Evolutionary conservation across 1,284 basidiomycete species (phyloP).

Genomic region (Kalmanozyma brasiliensis): DNA sequence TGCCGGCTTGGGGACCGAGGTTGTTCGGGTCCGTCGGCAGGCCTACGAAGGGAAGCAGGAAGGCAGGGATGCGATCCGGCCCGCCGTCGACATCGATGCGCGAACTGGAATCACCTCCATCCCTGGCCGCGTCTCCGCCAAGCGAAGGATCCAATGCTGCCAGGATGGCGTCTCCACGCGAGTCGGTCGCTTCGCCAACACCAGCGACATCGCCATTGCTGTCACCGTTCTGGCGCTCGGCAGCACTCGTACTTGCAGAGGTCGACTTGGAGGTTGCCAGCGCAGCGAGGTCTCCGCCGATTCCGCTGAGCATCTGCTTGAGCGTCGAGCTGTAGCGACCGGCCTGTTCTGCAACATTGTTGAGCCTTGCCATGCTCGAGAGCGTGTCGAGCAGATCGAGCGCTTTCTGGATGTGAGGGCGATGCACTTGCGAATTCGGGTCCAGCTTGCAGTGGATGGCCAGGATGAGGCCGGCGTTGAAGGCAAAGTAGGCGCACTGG

Average conservation of each 20-base stretch:
- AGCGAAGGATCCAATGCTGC: constrained; percentile 38
- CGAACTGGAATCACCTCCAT: constrained; percentile 10
- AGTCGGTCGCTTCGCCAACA: constrained; percentile 6
- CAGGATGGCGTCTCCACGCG: constrained; percentile 17
- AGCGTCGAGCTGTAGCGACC: constrained; percentile 54
- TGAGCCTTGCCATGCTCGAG: constrained; percentile 38
- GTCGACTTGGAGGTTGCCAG: constrained; percentile 25
- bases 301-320: constrained; percentile 49
- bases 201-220: constrained; percentile 2
- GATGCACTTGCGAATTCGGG: constrained; percentile 41
- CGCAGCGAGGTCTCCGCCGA: constrained; percentile 31
- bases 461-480: constrained; percentile 55
- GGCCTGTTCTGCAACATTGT: constrained; percentile 56
- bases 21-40: constrained; percentile 42
- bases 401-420: constrained; percentile 55
- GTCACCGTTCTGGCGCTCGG: constrained; percentile 19
- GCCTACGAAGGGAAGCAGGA: constrained; percentile 49
- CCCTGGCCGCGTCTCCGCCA: constrained; percentile 13
- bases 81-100: constrained; percentile 32
- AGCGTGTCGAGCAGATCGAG: constrained; percentile 49
- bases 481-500: constrained; percentile 50
- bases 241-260: not conserved
- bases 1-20: constrained; percentile 40
- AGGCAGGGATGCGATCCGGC: constrained; percentile 35
- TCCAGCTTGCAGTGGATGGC: constrained; percentile 53